Conservation (phyloP, 2,329 filamentous ascomycete species). For the Aspergillus sp. region DNA sequence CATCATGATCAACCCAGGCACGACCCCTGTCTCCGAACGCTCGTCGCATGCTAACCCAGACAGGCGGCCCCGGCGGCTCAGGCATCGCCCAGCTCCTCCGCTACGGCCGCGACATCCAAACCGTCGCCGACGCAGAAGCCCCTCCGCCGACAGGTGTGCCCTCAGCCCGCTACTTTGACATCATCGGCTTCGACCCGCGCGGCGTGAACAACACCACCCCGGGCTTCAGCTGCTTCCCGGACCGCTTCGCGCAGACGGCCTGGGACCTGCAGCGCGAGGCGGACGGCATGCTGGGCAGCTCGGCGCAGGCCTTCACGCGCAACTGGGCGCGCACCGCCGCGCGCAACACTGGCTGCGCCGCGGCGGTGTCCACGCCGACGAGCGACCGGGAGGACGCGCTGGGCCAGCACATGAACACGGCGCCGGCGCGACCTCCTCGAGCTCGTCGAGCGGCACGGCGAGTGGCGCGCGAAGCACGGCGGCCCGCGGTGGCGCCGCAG, state of each 20-base stretch:
- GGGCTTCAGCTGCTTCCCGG: conserved; percentile 41
- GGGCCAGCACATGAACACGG: conserved; percentile 34
- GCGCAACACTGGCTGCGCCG: conserved; percentile 32
- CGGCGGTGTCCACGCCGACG: conserved; percentile 17
- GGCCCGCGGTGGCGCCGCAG: no score
- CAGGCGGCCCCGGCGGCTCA: conserved; percentile 46
- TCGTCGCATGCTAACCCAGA: conserved; percentile 2
- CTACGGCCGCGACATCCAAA: conserved; percentile 35
- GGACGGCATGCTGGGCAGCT: conserved; percentile 37
- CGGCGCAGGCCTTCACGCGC: conserved; percentile 24
- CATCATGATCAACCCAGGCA: conserved; percentile 48
- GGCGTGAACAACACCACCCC: conserved; percentile 44
- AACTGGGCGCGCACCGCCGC: conserved; percentile 35
- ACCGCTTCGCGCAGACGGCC: conserved; percentile 25
- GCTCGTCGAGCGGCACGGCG: conserved; percentile 39
- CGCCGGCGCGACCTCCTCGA: conserved; percentile 35
- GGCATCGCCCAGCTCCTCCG: conserved; percentile 37
- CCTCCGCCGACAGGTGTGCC: conserved; percentile 15
- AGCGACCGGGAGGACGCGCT: conserved; percentile 23
- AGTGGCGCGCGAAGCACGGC: conserved; percentile 38
- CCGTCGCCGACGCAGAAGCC: conserved; percentile 35
- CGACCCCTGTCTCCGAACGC: conserved; percentile 2
- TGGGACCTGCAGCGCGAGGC: conserved; percentile 36
- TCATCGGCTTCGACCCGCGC: conserved; percentile 47
- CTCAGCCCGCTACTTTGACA: conserved; percentile 35